Evolutionary conservation across 208 protist species (phyloP).

Genomic region (Ichthyophonus hoferi): DNA sequence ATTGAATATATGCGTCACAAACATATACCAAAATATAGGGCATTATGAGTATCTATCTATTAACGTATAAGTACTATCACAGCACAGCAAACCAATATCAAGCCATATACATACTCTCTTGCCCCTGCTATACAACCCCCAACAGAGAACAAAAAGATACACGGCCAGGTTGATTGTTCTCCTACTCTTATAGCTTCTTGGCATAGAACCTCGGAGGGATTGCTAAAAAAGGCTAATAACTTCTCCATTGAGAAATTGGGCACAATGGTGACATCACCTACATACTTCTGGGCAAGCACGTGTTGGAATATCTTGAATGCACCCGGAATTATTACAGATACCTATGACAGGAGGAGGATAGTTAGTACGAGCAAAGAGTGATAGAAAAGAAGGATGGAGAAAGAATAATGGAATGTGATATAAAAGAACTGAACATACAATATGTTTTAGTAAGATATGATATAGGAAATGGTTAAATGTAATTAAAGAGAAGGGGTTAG

Average conservation of each 20-base stretch:
- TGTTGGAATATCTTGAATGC: constrained; percentile 34
- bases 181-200: constrained; percentile 1
- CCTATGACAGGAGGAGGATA: neutral
- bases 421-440: neutral
- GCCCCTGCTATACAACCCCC: too few relatives aligned
- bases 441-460: neutral
- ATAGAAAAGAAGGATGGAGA: neutral
- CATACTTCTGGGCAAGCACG: constrained; percentile 56
- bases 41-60: too few relatives aligned
- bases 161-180: constrained; percentile 26
- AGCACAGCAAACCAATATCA: too few relatives aligned
- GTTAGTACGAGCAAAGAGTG: neutral
- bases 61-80: too few relatives aligned
- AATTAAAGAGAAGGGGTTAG: too few relatives aligned
- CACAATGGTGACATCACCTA: constrained; percentile 51
- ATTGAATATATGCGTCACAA: too few relatives aligned
- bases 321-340: constrained; percentile 29
- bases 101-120: too few relatives aligned
- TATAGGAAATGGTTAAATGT: neutral
- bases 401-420: neutral
- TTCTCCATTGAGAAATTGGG: constrained; percentile 17
- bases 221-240: constrained; percentile 17
- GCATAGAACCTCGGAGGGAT: constrained; percentile 12
- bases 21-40: too few relatives aligned
- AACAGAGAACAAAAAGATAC: too few relatives aligned